Percentiles rank a stretch among this genome's conserved stretches.
phyloP scores from a whole-genome alignment of 208 protist genomes.

The Crithidia brevicula region DNA sequence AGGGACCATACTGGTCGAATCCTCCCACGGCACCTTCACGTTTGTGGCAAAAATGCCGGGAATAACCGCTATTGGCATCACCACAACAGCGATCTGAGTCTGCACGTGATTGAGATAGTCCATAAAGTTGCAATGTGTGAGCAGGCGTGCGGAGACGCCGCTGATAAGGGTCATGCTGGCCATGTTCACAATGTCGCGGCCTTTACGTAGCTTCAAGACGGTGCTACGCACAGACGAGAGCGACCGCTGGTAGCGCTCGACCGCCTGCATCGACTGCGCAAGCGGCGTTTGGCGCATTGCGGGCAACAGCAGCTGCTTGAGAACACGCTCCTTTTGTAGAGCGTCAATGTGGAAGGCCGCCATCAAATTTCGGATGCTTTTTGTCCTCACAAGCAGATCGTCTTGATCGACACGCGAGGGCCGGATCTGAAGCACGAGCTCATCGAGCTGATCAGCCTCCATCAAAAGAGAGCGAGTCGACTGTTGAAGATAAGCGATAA shows the following conservation, averaged over 20 bases:
- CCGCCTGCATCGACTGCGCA: conserved; percentile 22
- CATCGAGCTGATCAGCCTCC: conserved; percentile 75
- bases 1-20: conserved; percentile 35
- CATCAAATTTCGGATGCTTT: conserved; percentile 54
- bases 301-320: conserved; percentile 76
- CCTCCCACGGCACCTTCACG: conserved; percentile 63
- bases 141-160: conserved; percentile 76
- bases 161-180: conserved; percentile 84
- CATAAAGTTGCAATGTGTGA: conserved; percentile 84
- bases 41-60: conserved; percentile 79
- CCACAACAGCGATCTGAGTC: conserved; percentile 70
- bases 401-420: conserved; percentile 72
- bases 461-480: conserved; percentile 52
- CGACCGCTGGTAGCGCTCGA: conserved; percentile 63
- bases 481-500: conserved; percentile 56
- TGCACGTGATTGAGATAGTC: conserved; percentile 86
- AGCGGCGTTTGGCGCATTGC: conserved; percentile 44
- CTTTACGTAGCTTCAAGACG: conserved; percentile 62
- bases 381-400: conserved; percentile 71
- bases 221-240: conserved; percentile 45
- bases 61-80: conserved; percentile 80
- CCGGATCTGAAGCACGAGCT: conserved; percentile 81
- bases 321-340: conserved; percentile 73
- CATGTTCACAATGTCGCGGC: conserved; percentile 73
- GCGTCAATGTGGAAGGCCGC: conserved; percentile 59